Conservation (phyloP, 768 basidiomycete genomes). For the Dentipellis fragilis region DNA sequence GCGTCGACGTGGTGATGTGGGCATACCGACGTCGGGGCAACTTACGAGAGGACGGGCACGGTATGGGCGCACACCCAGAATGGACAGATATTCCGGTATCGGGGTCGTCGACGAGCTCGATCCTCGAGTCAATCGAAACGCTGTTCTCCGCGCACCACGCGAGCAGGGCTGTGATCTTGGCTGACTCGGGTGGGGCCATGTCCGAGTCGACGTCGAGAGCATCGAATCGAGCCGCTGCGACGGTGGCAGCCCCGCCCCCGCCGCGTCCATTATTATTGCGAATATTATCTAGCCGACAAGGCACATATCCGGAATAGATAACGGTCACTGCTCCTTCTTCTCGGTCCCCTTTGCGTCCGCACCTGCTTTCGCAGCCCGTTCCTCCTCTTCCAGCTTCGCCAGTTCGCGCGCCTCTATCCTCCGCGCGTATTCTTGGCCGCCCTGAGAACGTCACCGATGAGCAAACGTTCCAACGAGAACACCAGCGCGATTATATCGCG, state of each 20-base stretch:
- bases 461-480: background rate
- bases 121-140: slow-evolving; percentile 12
- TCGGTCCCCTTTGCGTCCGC: slow-evolving; percentile 2
- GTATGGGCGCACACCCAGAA: background rate
- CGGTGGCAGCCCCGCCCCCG: background rate
- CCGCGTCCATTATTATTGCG: no score
- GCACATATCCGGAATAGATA: no score
- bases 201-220: background rate
- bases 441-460: slow-evolving; percentile 31
- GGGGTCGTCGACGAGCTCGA: slow-evolving; percentile 9
- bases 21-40: background rate
- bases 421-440: slow-evolving; percentile 62
- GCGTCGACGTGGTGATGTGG: background rate
- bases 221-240: background rate
- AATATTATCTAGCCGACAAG: no score
- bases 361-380: slow-evolving; percentile 4
- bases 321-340: slow-evolving; percentile 7
- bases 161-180: slow-evolving; percentile 5
- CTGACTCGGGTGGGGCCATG: background rate
- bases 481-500: slow-evolving; percentile 3
- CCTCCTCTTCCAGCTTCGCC: slow-evolving; percentile 11
- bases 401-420: slow-evolving; percentile 10
- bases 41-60: background rate
- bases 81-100: slow-evolving; percentile 7
- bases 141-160: slow-evolving; percentile 15